These are phyloP conservation scores for Pleurozium schreberi DNA, from an alignment of 225 moss, liverwort and hornwort genomes.

Conservation along the genomic window DNA sequence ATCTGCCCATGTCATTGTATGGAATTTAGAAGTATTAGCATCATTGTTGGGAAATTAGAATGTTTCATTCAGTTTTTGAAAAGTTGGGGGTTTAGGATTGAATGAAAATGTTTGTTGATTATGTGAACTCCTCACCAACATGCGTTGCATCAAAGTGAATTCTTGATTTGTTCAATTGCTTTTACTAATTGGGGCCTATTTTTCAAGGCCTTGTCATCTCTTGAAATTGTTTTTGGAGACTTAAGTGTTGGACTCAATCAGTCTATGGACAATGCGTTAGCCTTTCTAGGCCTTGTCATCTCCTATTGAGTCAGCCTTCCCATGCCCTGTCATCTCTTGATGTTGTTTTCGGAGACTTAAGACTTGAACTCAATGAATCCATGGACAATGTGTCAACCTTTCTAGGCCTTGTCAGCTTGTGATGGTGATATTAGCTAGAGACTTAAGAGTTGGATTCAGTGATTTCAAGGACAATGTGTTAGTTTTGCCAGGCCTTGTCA, in stretches of 20 bases:
- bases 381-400: too few species aligned
- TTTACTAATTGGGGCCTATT: neutral
- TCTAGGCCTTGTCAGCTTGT: too few species aligned
- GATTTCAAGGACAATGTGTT: too few species aligned
- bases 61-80: neutral
- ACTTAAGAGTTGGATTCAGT: too few species aligned
- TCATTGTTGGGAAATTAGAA: fast-evolving
- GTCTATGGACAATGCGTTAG: fast-evolving
- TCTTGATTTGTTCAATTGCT: fast-evolving
- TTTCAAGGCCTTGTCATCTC: neutral
- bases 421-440: too few species aligned
- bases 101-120: neutral
- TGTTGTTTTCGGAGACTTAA: neutral
- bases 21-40: neutral
- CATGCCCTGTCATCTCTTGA: too few species aligned
- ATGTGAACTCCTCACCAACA: neutral
- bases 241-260: fast-evolving
- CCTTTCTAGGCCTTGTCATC: too few species aligned
- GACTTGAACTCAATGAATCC: neutral
- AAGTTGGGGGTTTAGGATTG: neutral
- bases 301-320: fast-evolving
- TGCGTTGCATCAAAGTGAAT: neutral
- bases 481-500: too few species aligned
- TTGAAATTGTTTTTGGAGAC: fast-evolving
- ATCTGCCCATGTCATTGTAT: too few species aligned